phyloP scores from a whole-genome alignment of 2,329 filamentous ascomycete genomes.

The Cladosporium sp. region DNA sequence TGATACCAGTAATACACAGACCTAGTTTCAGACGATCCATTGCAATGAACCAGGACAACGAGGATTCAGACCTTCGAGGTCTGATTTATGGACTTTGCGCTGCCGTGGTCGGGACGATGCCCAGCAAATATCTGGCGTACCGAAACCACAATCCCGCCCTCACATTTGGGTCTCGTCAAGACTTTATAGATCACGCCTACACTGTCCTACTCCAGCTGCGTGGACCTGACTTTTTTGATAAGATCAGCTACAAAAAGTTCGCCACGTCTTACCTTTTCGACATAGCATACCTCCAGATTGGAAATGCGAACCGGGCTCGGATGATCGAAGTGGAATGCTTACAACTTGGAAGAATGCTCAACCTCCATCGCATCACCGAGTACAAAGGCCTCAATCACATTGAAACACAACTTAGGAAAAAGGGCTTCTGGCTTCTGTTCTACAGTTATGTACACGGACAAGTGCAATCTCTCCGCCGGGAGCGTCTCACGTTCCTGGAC shows the following conservation, averaged over 20 bases:
- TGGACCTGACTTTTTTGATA: conserved; percentile 12
- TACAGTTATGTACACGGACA: conserved; percentile 17
- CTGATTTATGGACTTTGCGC: conserved; percentile 13
- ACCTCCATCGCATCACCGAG: conserved; percentile 8
- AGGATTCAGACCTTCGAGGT: conserved; percentile 8
- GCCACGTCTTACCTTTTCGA: conserved; percentile 15
- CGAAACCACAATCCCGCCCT: conserved; percentile 2
- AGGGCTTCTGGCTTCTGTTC: conserved; percentile 20
- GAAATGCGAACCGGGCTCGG: conserved; percentile 7
- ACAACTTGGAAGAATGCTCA: conserved; percentile 16
- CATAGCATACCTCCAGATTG: conserved; percentile 16
- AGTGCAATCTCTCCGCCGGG: conserved; percentile 15
- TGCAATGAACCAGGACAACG: conserved; percentile 2
- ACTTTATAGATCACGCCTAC: conserved; percentile 13
- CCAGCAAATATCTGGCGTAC: conserved; percentile 14
- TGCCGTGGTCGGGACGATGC: conserved; percentile 9
- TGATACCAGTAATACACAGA: conserved; percentile 16
- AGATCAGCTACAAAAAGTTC: conserved; percentile 19
- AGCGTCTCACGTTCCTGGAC: conserved; percentile 13
- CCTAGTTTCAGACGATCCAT: conserved; percentile 10
- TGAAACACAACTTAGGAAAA: conserved; percentile 18
- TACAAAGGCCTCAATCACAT: conserved; percentile 19
- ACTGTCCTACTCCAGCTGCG: background rate
- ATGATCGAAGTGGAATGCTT: conserved; percentile 17
- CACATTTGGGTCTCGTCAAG: background rate